Base-by-base conservation (phyloP, 164 flowering plant species). In the Berberis thunbergii region DNA sequence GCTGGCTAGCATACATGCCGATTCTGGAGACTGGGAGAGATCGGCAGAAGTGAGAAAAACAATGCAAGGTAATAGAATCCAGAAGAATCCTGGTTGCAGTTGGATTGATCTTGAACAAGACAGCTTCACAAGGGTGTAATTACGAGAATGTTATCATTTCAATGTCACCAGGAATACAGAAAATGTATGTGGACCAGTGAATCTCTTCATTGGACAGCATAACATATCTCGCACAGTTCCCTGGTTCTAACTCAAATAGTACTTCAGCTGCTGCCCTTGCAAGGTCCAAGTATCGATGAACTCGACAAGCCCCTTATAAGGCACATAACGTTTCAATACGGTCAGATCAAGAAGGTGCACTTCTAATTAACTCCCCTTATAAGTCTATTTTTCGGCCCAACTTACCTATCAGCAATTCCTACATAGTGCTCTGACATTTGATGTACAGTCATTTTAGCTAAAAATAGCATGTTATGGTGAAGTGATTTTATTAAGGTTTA, bases 361-460 rank as follows among this genome's bases (percentile, higher is more conserved):
- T 74, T 73, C 73, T 63, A 56, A 86, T 75, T 74, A 83, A 60
- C 63, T 77, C 70, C 69, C 69, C 80, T 80, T 40, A 65, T 52
- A 1, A 88, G 74, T 62, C 68, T 82, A 70, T 82, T 52, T 77
- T 79, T 72, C 86, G 69, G 44, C 87, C 89, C 9, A 84, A 75
- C 62, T 81, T 63, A 70, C 86, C 91, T 50, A 86, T 75, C 64
- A 86, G 60, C 26, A 80, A 64, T 26, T 26, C 26, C 26, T 39
- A 85, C 80, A 70, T 79, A 83, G 73, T 87, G 94, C 59, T 84
- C 85, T 43, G 79, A 55, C 46, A 74, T 74, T 62, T 87, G 86
- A 40, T 49, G 59, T 9, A 85, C 62, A 59, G 26, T 26, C 26
- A 26, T 26, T 26, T 26, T 26, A 26, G 26, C 26, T 26, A 26